Evolutionary conservation across 2,329 filamentous ascomycete species (phyloP), one percentile per base, ranked within the genome.

Genomic region (Neonectria neomacrospora): DNA sequence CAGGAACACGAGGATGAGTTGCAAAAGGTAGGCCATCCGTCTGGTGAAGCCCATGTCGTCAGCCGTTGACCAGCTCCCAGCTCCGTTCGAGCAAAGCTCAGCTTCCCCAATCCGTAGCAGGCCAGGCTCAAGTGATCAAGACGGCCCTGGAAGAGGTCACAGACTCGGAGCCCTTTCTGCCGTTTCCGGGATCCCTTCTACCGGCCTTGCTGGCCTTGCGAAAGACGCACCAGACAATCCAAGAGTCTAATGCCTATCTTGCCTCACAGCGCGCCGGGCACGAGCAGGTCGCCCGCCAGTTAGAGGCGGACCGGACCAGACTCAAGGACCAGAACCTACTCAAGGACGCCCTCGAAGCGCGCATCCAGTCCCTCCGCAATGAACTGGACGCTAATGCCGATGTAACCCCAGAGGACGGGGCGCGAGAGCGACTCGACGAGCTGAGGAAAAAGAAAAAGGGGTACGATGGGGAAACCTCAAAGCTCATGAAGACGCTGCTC

Each of bases 151-250:
- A 88, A 55, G 83, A 85, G 16, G 80, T 93, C 50, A 84, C 87
- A 12, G 80, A 85, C 45, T 82, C 85, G 14, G 84, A 89, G 54
- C 89, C 90, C 9, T 88, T 88, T 69, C 80, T 95, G 22, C 92
- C 92, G 3, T 82, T 84, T 23, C 80, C 87, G 10, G 86, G 85
- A 53, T 95, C 92, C 20, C 82, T 90, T 6, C 78, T 96, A 7
- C 91, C 92, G 3, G 87, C 89, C 7, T 81, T 96, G 5, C 75
- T 96, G 42, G 91, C 92, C 6, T 78, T 93, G 57, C 88, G 90
- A 54, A 88, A 86, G 70, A 89, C 90, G 3, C 85, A 90, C 61
- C 82, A 85, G 60, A 88, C 88, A 16, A 85, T 91, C 52, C 77
- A 83, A 63, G 89, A 92, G 68, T 90, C 89, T 18, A 88, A 86